Conservation (phyloP, 2,329 filamentous ascomycete genomes). For the Sclerotinia subarctica region DNA sequence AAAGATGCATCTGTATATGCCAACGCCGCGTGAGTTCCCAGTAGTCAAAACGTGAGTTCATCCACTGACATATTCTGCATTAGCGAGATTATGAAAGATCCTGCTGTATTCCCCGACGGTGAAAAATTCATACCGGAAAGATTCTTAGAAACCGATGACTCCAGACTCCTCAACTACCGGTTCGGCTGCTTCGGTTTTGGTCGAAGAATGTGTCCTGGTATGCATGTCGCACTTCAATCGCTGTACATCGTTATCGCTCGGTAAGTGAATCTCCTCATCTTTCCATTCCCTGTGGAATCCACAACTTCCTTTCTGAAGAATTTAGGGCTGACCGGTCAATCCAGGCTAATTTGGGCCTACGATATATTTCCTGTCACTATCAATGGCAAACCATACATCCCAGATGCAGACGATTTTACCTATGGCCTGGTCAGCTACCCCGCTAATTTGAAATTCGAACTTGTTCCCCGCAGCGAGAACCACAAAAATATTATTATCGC, state of each 20-base stretch:
- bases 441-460: background rate
- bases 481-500: background rate
- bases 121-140: constrained; percentile 3
- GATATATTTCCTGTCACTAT: background rate
- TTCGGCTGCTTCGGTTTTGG: constrained; percentile 1
- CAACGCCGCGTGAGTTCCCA: constrained; percentile 1
- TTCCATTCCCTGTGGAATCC: background rate
- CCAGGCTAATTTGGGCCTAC: background rate
- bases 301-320: background rate
- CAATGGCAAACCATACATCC: background rate
- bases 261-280: background rate
- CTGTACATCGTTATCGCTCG: constrained; percentile 6
- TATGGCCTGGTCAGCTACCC: background rate
- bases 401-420: background rate
- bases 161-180: constrained; percentile 1
- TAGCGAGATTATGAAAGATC: constrained; percentile 3
- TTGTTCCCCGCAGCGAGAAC: background rate
- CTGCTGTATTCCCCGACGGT: background rate
- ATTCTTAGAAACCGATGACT: background rate
- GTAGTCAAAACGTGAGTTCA: background rate
- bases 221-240: constrained; percentile 2
- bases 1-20: constrained; percentile 2
- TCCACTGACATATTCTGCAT: background rate
- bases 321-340: background rate
- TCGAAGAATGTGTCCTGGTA: constrained; percentile 1